A percentile compares a stretch with the other conserved stretches of the same genome.
Conservation (phyloP, 2,329 filamentous ascomycete genomes). For the Trematosphaeria pertusa region DNA sequence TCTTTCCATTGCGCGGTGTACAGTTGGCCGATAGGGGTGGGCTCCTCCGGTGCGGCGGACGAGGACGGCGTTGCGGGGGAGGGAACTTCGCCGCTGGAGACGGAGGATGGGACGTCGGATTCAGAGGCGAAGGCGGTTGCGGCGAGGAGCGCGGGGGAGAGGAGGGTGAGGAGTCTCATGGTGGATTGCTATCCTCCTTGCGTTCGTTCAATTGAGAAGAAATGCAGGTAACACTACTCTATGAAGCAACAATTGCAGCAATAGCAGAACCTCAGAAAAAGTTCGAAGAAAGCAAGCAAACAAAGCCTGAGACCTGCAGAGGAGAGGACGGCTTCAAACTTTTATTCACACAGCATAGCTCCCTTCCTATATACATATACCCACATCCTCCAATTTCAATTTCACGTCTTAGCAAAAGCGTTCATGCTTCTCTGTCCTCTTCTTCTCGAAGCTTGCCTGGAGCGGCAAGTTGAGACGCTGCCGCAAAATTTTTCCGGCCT, state of each 20-base stretch:
- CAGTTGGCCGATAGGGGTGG: slow-evolving; percentile 36
- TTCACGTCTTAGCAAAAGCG: background rate
- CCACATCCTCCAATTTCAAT: background rate
- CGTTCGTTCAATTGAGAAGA: background rate
- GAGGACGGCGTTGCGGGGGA: slow-evolving; percentile 15
- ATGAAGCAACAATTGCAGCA: background rate
- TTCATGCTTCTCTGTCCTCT: slow-evolving; percentile 21
- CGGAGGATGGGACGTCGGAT: slow-evolving; percentile 15
- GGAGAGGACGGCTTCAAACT: background rate
- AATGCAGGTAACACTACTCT: background rate
- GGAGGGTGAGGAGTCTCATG: slow-evolving; percentile 33
- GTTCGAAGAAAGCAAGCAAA: no score
- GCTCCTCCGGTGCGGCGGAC: slow-evolving; percentile 23
- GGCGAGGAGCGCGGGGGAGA: slow-evolving; percentile 33
- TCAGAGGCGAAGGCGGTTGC: slow-evolving; percentile 21
- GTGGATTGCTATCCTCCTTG: background rate
- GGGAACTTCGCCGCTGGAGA: slow-evolving; percentile 17
- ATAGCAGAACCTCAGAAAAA: no score
- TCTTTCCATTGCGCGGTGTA: slow-evolving; percentile 40
- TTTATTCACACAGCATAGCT: background rate
- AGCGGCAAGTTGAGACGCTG: slow-evolving; percentile 8
- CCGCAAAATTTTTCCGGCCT: slow-evolving; percentile 27
- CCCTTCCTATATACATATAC: background rate
- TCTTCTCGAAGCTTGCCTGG: slow-evolving; percentile 19
- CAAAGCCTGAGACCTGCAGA: no score